Conservation (phyloP, 371 early-diverging fungal genomes). For the Mortierella sp. region DNA sequence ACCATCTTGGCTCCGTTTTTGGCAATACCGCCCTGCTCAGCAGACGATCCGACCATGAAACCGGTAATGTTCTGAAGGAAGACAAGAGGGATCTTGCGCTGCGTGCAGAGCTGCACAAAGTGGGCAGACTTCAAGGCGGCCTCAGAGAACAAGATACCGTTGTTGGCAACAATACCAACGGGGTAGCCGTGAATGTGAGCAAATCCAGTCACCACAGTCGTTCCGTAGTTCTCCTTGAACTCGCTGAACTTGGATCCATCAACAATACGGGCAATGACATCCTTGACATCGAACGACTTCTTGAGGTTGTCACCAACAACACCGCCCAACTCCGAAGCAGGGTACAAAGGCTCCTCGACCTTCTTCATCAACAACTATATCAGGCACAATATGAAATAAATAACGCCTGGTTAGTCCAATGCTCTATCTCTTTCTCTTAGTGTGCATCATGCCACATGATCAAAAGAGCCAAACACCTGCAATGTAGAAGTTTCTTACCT, state of each 20-base stretch:
- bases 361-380: slow-evolving; percentile 61
- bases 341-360: slow-evolving; percentile 89
- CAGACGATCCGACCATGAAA: slow-evolving; percentile 97
- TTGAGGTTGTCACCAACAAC: slow-evolving; percentile 95
- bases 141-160: slow-evolving; percentile 97
- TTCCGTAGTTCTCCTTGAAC: slow-evolving; percentile 96
- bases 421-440: background rate
- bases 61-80: slow-evolving; percentile 98
- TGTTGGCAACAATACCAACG: slow-evolving; percentile 98
- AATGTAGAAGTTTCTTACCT: slow-evolving; percentile 52
- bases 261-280: slow-evolving; percentile 96
- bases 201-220: slow-evolving; percentile 95
- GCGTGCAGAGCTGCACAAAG: slow-evolving; percentile 96
- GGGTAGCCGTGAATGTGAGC: slow-evolving; percentile 94
- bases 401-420: background rate
- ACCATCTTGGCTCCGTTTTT: slow-evolving; percentile 99
- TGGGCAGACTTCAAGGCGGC: slow-evolving; percentile 97
- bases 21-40: slow-evolving; percentile 98
- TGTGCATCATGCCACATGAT: background rate
- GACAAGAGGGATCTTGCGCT: slow-evolving; percentile 93
- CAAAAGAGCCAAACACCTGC: background rate
- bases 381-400: background rate
- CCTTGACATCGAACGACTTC: slow-evolving; percentile 92
- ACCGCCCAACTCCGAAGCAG: slow-evolving; percentile 90
- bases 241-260: slow-evolving; percentile 96